Conservation (phyloP, 1,284 basidiomycete species). For the Sporisorium exsertum region DNA sequence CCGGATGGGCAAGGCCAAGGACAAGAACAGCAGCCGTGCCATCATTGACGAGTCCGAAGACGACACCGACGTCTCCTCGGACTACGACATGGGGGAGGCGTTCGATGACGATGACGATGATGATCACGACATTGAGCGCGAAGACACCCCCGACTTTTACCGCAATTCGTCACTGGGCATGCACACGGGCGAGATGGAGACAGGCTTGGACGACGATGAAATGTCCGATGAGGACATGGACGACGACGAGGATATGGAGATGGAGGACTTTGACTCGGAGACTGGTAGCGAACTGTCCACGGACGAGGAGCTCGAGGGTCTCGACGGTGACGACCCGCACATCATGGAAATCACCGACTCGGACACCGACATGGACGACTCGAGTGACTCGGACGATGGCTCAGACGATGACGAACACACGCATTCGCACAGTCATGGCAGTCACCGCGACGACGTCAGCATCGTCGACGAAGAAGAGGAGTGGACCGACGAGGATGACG, state of each 20-base stretch:
- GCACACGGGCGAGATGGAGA: conserved; percentile 74
- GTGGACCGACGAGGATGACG: conserved; percentile 58
- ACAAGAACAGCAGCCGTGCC: conserved; percentile 33
- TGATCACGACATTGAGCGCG: conserved; percentile 75
- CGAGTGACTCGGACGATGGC: conserved; percentile 37
- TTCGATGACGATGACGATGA: conserved; percentile 72
- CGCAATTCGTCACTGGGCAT: conserved; percentile 96
- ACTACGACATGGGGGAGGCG: conserved; percentile 55
- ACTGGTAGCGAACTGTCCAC: conserved; percentile 56
- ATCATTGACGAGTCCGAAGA: conserved; percentile 47
- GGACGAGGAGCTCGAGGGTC: conserved; percentile 71
- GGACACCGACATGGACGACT: conserved; percentile 51
- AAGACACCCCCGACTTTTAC: conserved; percentile 92
- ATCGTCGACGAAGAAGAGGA: conserved; percentile 71
- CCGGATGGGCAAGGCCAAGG: conserved; percentile 85
- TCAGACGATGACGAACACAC: conserved; percentile 50
- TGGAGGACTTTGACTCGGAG: conserved; percentile 76
- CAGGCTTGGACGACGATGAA: conserved; percentile 76
- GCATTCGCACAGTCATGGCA: conserved; percentile 46
- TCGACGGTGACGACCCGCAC: conserved; percentile 64
- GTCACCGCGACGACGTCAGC: conserved; percentile 42
- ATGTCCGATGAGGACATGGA: conserved; percentile 88
- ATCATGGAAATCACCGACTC: conserved; percentile 70
- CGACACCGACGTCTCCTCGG: conserved; percentile 36
- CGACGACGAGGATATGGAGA: conserved; percentile 89